Conservation (phyloP, 805 yeast genomes). For the Wickerhamiella kazuoi region DNA sequence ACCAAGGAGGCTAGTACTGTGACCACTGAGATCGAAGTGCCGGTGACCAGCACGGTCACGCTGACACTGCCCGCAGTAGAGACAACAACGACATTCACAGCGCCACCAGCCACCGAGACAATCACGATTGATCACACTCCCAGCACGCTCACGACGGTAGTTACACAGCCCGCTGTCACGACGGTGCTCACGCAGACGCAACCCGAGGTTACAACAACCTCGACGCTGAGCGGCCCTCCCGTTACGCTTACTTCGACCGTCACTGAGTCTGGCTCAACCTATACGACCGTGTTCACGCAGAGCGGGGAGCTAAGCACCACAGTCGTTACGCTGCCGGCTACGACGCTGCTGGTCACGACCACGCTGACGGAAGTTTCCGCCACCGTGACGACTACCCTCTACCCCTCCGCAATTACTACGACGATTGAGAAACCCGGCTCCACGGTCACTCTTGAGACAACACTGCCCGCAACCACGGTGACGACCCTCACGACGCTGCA, state of each 20-base stretch:
- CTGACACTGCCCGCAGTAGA: not conserved
- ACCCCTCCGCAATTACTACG: conserved; percentile 1
- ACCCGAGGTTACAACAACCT: not conserved
- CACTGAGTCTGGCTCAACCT: not conserved
- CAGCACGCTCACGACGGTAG: not conserved
- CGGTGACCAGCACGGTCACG: not conserved
- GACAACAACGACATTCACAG: not conserved
- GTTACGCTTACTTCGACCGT: not conserved
- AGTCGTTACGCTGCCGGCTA: conserved; percentile 1
- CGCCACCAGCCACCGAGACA: not conserved
- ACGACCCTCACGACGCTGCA: not conserved
- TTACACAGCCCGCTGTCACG: not conserved
- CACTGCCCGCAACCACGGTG: conserved; percentile 1
- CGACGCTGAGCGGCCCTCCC: not conserved
- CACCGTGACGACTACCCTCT: not conserved
- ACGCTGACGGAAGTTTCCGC: not conserved
- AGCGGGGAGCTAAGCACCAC: not conserved
- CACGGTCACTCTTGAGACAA: not conserved
- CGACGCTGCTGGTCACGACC: not conserved
- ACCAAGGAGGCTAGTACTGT: not conserved
- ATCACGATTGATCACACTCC: not conserved
- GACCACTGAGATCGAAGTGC: not conserved
- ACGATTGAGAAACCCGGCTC: not conserved
- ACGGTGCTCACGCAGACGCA: not conserved
- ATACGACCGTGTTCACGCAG: not conserved